Evolutionary conservation across 1,284 basidiomycete genomes (phyloP).

Genomic region (Cutaneotrichosporon dermatis): DNA sequence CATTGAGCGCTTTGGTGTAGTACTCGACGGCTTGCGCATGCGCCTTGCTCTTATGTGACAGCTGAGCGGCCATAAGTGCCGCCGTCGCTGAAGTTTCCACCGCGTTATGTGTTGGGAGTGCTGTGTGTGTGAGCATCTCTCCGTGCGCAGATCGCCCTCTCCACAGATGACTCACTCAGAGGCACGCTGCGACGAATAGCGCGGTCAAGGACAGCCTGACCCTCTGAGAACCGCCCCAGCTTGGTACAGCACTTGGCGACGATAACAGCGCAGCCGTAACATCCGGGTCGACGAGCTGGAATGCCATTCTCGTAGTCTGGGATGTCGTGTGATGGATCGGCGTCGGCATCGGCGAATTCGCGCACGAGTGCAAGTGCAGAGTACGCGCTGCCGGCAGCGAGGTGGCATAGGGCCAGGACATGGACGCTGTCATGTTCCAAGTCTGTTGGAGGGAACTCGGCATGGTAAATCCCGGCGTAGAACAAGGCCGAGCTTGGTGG

Average conservation of each 20-base stretch:
- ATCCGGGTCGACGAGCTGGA: constrained; percentile 37
- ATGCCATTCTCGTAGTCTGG: constrained; percentile 34
- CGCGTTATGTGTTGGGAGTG: constrained; percentile 25
- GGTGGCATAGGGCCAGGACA: constrained; percentile 71
- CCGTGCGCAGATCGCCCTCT: constrained; percentile 1
- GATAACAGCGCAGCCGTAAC: constrained; percentile 71
- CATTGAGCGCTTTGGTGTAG: constrained; percentile 65
- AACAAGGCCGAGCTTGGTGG: constrained; percentile 37
- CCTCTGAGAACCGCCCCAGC: constrained; percentile 57
- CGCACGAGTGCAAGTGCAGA: constrained; percentile 70
- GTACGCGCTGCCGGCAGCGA: constrained; percentile 68
- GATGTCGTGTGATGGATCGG: constrained; percentile 41
- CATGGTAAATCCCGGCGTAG: constrained; percentile 39
- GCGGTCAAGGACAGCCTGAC: constrained; percentile 38
- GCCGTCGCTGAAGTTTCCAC: constrained; percentile 29
- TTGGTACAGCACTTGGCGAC: constrained; percentile 69
- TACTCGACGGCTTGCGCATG: constrained; percentile 65
- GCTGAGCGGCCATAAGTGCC: constrained; percentile 32
- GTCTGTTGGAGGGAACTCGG: constrained; percentile 31
- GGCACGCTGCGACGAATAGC: constrained; percentile 32
- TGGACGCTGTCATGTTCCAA: constrained; percentile 75
- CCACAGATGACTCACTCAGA: constrained; percentile 25
- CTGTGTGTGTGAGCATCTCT: constrained; percentile 17
- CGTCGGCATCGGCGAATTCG: constrained; percentile 47
- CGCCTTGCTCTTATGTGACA: constrained; percentile 51